Conservation (phyloP, 78 protist species). For the Emiliania huxleyi region DNA sequence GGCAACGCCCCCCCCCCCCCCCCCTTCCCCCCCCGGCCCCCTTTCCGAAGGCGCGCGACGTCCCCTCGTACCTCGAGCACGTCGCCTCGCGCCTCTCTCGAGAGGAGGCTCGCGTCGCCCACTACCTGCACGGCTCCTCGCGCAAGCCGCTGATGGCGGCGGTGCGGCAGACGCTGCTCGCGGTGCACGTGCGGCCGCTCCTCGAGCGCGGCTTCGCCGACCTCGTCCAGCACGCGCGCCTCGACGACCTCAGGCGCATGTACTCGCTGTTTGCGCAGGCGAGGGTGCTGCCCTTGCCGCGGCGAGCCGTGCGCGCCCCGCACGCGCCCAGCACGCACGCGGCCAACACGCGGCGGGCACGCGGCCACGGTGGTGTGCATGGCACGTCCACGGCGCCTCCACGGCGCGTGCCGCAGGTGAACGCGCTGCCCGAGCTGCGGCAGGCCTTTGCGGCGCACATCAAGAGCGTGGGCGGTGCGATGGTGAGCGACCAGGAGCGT, state of each 20-base stretch:
- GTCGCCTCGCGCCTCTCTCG: slow-evolving; percentile 59
- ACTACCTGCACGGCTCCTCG: slow-evolving; percentile 56
- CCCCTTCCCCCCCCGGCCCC: too few species aligned
- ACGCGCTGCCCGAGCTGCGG: slow-evolving; percentile 13
- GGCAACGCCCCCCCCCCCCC: too few species aligned
- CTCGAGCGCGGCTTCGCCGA: slow-evolving; percentile 43
- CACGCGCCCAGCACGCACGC: too few species aligned
- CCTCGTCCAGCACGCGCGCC: slow-evolving; percentile 28
- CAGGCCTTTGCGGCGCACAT: slow-evolving; percentile 43
- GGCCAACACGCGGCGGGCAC: too few species aligned
- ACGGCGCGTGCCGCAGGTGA: too few species aligned
- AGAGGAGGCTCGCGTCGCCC: slow-evolving; percentile 60
- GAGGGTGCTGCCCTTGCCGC: too few species aligned
- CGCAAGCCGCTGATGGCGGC: slow-evolving; percentile 34
- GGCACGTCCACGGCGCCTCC: too few species aligned
- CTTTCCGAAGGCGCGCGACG: slow-evolving; percentile 35
- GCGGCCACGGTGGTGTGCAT: too few species aligned
- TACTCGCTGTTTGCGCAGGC: slow-evolving; percentile 55
- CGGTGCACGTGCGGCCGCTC: slow-evolving; percentile 48
- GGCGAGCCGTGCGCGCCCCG: too few species aligned
- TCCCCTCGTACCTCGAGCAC: slow-evolving; percentile 66
- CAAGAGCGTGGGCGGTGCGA: neutral
- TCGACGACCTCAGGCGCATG: slow-evolving; percentile 48
- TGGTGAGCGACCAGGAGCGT: neutral
- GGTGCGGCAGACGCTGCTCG: slow-evolving; percentile 59